These are phyloP conservation scores for Saccharomyces paradoxus DNA, from an alignment of 805 yeast genomes.

Conservation along the genomic window DNA sequence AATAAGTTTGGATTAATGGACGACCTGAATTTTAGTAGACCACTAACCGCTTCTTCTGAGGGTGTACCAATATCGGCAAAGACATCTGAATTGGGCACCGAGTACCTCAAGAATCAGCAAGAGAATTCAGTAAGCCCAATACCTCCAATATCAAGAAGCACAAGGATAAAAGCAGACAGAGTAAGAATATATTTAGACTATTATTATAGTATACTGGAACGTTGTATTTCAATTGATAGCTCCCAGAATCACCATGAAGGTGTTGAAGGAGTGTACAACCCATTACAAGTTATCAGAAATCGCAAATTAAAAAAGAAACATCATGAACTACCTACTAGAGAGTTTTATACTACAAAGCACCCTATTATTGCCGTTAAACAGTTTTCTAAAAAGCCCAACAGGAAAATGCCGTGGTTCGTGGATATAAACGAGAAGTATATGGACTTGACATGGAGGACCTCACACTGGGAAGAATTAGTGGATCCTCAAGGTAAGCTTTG, in stretches of 20 bases:
- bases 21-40: conserved; percentile 22
- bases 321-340: conserved; percentile 36
- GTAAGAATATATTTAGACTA: conserved; percentile 35
- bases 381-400: conserved; percentile 44
- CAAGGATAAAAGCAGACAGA: conserved; percentile 25
- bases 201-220: conserved; percentile 42
- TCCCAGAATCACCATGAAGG: conserved; percentile 32
- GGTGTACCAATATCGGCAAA: conserved; percentile 1
- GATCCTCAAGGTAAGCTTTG: conserved; percentile 25
- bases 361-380: conserved; percentile 51
- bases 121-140: not conserved
- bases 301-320: conserved; percentile 48
- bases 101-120: not conserved
- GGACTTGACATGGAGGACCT: conserved; percentile 46
- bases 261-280: conserved; percentile 68
- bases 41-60: not conserved
- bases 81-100: not conserved
- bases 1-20: conserved; percentile 26
- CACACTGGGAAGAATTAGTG: conserved; percentile 27
- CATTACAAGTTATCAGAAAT: conserved; percentile 73
- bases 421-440: conserved; percentile 49
- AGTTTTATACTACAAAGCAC: conserved; percentile 38
- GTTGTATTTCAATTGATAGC: conserved; percentile 28
- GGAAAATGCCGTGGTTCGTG: conserved; percentile 55
- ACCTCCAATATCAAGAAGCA: conserved; percentile 11